Evolutionary conservation across 495 filamentous ascomycete species (phyloP), one percentile per base, ranked within the genome.

Genomic region (Penicillium diatomitis): DNA sequence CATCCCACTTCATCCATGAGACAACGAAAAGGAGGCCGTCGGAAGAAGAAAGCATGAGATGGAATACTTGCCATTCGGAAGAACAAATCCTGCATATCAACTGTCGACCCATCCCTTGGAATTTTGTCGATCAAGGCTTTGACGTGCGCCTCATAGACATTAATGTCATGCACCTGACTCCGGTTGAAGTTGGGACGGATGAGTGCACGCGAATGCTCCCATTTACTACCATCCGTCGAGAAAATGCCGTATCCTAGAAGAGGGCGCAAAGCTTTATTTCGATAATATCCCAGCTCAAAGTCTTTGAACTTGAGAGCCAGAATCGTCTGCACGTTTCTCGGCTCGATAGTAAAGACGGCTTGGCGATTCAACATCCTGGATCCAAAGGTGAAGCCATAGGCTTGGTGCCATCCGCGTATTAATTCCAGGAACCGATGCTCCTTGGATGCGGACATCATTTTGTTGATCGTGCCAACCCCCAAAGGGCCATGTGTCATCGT

Each of bases 161-260:
- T 69, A 0, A 83, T 61, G 55, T 87, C 76, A 30, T 71, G 74
- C 31, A 87, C 70, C 56, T 83, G 80, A 6, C 78, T 66, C 2
- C 76, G 68, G 0, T 64, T 69, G 54, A 89, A 89, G 42, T 79
- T 79, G 0, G 85, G 85, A 4, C 81, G 68, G 5, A 88, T 61
- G 40, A 86, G 65, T 0, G 78, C 73, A 3, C 84, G 65, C 5
- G 81, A 83, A 44, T 81, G 73, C 52, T 79, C 76, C 87, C 86
- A 91, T 7, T 57, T 61, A 8, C 67, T 64, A 9, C 86, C 87
- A 55, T 87, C 79, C 3, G 72, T 69, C 1, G 81, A 83, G 58
- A 91, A 90, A 50, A 90, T 83, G 28, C 85, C 86, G 38, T 77
- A 58, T 6, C 86, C 86, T 1, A 88, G 57, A 3, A 88, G 54